A percentile compares a stretch with the other conserved stretches of the same genome.
Evolutionary conservation across 73 alveolate species (phyloP).

Genomic region (Tetrahymena malaccensis): DNA sequence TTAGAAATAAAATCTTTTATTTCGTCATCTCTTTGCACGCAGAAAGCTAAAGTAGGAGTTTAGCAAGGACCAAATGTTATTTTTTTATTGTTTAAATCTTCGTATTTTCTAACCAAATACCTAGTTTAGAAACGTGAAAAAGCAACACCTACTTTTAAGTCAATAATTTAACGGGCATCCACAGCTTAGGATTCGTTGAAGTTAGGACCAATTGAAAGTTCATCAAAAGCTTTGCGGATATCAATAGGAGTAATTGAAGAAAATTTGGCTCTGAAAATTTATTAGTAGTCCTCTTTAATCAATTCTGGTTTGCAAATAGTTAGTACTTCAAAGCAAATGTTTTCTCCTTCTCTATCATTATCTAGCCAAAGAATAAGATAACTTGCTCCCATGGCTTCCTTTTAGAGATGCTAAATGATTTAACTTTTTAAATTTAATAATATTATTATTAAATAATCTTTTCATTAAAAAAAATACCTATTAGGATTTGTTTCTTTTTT

Average conservation of each 20-base stretch:
- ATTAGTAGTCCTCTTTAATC: slow-evolving; percentile 12
- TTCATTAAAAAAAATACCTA: background rate
- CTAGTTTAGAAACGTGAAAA: slow-evolving; percentile 95
- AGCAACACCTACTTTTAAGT: slow-evolving; percentile 97
- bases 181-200: slow-evolving; percentile 81
- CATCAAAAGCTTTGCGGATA: slow-evolving; percentile 74
- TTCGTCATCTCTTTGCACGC: slow-evolving; percentile 96
- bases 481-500: slow-evolving; percentile 73
- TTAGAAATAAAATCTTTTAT: slow-evolving; percentile 91
- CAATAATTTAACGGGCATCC: slow-evolving; percentile 97
- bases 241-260: slow-evolving; percentile 87
- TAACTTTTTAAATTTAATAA: background rate
- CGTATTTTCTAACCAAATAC: slow-evolving; percentile 53
- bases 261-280: slow-evolving; percentile 79
- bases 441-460: background rate
- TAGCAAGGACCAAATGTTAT: slow-evolving; percentile 99
- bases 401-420: slow-evolving; percentile 41
- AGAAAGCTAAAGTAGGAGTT: slow-evolving; percentile 99
- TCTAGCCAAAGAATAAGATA: slow-evolving; percentile 98
- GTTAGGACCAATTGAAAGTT: slow-evolving; percentile 70
- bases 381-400: slow-evolving; percentile 68
- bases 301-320: slow-evolving; percentile 64
- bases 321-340: slow-evolving; percentile 98
- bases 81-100: slow-evolving; percentile 65
- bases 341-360: slow-evolving; percentile 99